phyloP scores from a whole-genome alignment of 257 asterid species.

The Echium plantagineum region DNA sequence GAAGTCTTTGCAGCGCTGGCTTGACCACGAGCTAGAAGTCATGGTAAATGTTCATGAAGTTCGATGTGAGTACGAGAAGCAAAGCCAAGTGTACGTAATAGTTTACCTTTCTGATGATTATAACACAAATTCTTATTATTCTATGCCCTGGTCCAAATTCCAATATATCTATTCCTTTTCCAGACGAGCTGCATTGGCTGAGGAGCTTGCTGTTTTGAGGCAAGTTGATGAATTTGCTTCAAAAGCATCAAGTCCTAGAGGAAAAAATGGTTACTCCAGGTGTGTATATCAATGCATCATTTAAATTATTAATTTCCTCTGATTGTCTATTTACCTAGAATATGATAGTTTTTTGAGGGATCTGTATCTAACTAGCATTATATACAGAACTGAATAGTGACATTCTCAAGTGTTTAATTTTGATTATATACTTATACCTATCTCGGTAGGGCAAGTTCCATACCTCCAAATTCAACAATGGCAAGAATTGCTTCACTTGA shows the following conservation, averaged over 20 bases:
- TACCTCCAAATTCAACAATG: conserved; percentile 87
- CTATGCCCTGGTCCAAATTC: not conserved
- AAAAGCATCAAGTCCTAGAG: conserved; percentile 80
- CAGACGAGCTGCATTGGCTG: conserved; percentile 96
- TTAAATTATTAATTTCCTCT: not conserved
- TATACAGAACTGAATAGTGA: not conserved
- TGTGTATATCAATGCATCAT: conserved; percentile 13
- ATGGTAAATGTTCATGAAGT: conserved; percentile 99
- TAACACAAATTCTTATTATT: conserved; percentile 4
- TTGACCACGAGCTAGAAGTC: conserved; percentile 95
- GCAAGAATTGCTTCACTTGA: conserved; percentile 93
- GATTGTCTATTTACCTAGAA: not conserved
- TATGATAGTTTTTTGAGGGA: too few species aligned
- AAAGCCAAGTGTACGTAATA: conserved; percentile 88
- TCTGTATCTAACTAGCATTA: not conserved
- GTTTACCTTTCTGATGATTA: conserved; percentile 6
- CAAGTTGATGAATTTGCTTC: conserved; percentile 85
- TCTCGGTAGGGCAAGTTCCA: conserved; percentile 67
- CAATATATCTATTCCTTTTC: conserved; percentile 16
- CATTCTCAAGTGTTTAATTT: not conserved
- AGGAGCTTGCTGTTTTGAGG: conserved; percentile 81
- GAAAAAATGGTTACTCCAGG: conserved; percentile 81
- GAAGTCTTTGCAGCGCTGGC: conserved; percentile 84
- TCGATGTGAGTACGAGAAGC: conserved; percentile 97
- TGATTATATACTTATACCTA: not conserved